Conservation (phyloP, 805 yeast species). For the Isabelozyma gotoi region DNA sequence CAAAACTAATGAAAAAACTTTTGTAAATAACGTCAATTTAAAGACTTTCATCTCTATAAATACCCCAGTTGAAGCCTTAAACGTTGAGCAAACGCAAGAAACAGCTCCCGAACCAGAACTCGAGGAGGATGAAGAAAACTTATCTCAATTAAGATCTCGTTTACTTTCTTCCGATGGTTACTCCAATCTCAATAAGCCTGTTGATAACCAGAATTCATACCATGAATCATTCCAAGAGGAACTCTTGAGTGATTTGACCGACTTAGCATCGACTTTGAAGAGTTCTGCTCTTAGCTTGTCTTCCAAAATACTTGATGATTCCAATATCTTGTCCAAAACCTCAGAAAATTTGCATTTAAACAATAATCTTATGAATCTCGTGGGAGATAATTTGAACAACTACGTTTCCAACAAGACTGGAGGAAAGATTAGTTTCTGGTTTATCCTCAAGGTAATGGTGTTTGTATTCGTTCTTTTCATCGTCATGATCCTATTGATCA, state of each 20-base stretch:
- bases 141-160: slow-evolving; percentile 21
- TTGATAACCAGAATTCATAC: slow-evolving; percentile 29
- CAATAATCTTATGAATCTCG: slow-evolving; percentile 25
- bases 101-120: background rate
- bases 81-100: background rate
- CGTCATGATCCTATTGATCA: slow-evolving; percentile 31
- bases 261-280: slow-evolving; percentile 48
- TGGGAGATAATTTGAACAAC: slow-evolving; percentile 36
- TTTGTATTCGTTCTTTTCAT: slow-evolving; percentile 26
- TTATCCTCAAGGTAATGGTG: slow-evolving; percentile 30
- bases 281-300: slow-evolving; percentile 45
- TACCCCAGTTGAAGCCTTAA: background rate
- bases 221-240: slow-evolving; percentile 49
- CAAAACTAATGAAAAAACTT: slow-evolving; percentile 19
- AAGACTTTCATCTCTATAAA: slow-evolving; percentile 1
- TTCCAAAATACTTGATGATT: slow-evolving; percentile 34
- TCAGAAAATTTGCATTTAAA: slow-evolving; percentile 34
- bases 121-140: slow-evolving; percentile 15
- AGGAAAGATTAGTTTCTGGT: slow-evolving; percentile 38
- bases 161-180: slow-evolving; percentile 11
- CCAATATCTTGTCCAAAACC: slow-evolving; percentile 30
- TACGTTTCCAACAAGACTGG: slow-evolving; percentile 41
- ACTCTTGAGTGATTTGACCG: slow-evolving; percentile 46
- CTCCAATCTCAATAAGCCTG: slow-evolving; percentile 4
- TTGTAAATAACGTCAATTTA: slow-evolving; percentile 15